Percentiles rank a stretch among this genome's conserved stretches.
Conservation (phyloP, 148 eudicot species). For the Agrostemma githago region DNA sequence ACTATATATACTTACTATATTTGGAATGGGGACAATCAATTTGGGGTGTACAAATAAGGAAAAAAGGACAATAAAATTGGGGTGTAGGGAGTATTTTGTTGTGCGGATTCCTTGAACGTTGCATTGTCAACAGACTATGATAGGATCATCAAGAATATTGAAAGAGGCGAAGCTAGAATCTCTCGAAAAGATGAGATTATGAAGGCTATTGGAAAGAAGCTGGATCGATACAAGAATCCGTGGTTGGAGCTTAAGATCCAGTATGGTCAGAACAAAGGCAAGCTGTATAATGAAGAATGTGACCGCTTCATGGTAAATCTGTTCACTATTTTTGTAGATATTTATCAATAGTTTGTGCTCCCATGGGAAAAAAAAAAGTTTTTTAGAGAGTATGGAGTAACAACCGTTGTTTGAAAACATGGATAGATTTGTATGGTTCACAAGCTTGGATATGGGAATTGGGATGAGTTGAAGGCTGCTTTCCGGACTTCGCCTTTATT, state of each 20-base stretch:
- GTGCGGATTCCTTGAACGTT: constrained; percentile 9
- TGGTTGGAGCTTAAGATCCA: constrained; percentile 95
- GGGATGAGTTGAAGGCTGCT: constrained; percentile 99
- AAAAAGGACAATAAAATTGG: too few species aligned
- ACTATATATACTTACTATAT: too few species aligned
- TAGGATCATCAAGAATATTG: constrained; percentile 89
- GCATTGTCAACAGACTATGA: constrained; percentile 60
- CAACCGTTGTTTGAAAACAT: neutral
- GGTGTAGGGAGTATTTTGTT: neutral
- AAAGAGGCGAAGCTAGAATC: constrained; percentile 98
- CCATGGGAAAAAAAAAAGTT: neutral
- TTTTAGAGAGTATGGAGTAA: neutral
- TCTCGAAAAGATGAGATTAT: constrained; percentile 94
- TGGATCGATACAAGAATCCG: constrained; percentile 93
- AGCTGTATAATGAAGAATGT: constrained; percentile 97
- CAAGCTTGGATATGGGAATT: constrained; percentile 95
- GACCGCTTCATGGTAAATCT: constrained; percentile 88
- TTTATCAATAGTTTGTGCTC: neutral
- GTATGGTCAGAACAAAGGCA: constrained; percentile 99
- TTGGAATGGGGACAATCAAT: too few species aligned
- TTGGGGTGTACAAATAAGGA: too few species aligned
- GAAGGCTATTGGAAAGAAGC: constrained; percentile 95
- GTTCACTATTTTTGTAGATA: neutral
- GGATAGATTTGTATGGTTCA: constrained; percentile 91
- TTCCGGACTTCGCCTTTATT: constrained; percentile 86